phyloP scores from a whole-genome alignment of 2,329 filamentous ascomycete genomes.

The Fusarium mangiferae region DNA sequence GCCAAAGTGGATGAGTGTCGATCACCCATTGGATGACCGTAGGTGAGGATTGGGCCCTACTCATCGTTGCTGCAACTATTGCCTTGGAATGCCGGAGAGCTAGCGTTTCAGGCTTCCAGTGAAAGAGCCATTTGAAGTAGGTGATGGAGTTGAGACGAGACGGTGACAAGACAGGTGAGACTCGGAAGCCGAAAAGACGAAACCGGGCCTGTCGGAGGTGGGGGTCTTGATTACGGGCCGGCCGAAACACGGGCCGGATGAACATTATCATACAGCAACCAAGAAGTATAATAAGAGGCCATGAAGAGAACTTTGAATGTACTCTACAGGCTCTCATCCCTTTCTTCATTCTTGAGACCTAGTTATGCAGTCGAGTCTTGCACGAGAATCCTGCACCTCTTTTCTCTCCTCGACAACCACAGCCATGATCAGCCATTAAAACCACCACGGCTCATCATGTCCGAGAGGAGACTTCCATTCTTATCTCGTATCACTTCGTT shows the following conservation, averaged over 20 bases:
- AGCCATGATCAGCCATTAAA: constrained; percentile 13
- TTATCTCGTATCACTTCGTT: background rate
- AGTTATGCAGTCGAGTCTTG: constrained; percentile 33
- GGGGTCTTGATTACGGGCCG: constrained; percentile 14
- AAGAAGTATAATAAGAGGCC: constrained; percentile 9
- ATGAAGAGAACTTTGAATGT: background rate
- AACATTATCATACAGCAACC: background rate
- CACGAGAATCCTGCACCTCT: constrained; percentile 21
- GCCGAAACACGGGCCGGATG: constrained; percentile 31
- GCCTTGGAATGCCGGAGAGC: background rate
- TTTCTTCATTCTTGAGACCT: constrained; percentile 5
- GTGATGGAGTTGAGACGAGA: background rate
- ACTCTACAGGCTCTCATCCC: constrained; percentile 18
- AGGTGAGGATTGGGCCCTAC: constrained; percentile 33
- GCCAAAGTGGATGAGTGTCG: constrained; percentile 69
- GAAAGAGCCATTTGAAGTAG: background rate
- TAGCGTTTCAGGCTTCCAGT: constrained; percentile 1
- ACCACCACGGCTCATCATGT: constrained; percentile 14
- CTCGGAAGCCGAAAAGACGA: constrained; percentile 32
- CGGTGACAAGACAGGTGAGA: constrained; percentile 30
- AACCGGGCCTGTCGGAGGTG: constrained; percentile 34
- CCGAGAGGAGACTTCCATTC: constrained; percentile 16
- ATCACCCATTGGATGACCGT: constrained; percentile 69
- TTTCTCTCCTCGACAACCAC: constrained; percentile 6
- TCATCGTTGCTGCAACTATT: constrained; percentile 20